Base-by-base conservation (phyloP, 441 rosid species). In the Macaranga tanarius region DNA sequence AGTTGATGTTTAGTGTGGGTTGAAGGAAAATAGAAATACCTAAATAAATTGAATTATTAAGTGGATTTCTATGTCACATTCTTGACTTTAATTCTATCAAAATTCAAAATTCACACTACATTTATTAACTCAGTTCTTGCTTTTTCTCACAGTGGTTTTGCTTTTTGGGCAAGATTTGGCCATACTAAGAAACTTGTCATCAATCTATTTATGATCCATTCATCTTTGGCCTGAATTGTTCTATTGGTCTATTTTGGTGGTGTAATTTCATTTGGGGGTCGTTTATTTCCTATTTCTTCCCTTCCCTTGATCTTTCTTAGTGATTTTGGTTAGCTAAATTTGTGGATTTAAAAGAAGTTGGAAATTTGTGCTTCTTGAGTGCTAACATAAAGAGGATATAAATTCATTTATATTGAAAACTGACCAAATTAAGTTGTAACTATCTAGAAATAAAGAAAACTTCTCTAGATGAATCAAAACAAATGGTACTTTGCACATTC, bases 101-200 rank as follows among this genome's bases (percentile, higher is more conserved):
- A 28, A n/a, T n/a, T n/a, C 67, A 73, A 74, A n/a, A 72, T 56
- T 73, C 80, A 74, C 74, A 34, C 66, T 28, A 28, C 3, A 28
- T 28, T 28, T 3, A 28, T 28, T 72, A 40, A 59, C 73, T 72
- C 70, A 67, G 48, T 81, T 67, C 68, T 76, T 9, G 7, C 58
- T 60, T 65, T 74, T 67, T 74, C 74, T 61, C 62, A 42, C 48
- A 65, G 48, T 71, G 62, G 66, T 79, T 79, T 83, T 61, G 79
- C 77, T 78, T 80, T 77, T 81, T 72, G 82, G 66, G 77, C 77
- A 78, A 80, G 83, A 79, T 78, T 79, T 77, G 77, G 80, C 78
- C 80, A 57, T 69, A 73, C 85, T 65, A 79, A 69, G 86, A 74
- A 79, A 67, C 73, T 73, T 23, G 42, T 66, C 75, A 13, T 62